Evolutionary conservation across 1,284 basidiomycete genomes (phyloP), one percentile per base, ranked within the genome.

Genomic region (Sanghuangporus baumii): DNA sequence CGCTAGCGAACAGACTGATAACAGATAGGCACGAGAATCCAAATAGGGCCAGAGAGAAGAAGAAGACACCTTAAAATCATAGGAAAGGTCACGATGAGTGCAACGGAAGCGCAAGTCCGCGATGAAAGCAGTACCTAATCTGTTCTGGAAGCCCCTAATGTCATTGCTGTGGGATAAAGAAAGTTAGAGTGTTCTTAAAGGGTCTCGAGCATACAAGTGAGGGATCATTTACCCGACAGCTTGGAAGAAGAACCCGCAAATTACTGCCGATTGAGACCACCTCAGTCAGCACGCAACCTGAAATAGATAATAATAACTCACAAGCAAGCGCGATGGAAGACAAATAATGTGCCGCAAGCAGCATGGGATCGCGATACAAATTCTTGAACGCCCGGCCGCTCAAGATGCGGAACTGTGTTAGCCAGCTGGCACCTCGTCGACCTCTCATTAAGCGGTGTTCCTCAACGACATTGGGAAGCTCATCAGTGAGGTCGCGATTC

Each of bases 321-420:
- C 91, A 70, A 16, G 94, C 96, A 54, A 97, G 82, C 5, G 81
- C 81, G 67, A 98, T 84, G 0, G 94, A 88, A 14, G 93, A 88
- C 34, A 87, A 72, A 75, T 98, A 99, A 76, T 99, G 96, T 3
- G 94, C 88, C 9, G 87, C 82, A 80, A 99, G 83, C 60, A 98
- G 76, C 62, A 95, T 89, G 0, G 96, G 96, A 71, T 99, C 95
- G 41, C 96, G 85, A 73, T 96, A 95, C 64, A 98, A 75, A 72
- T 98, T 98, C 84, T 98, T 98, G 81, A 98, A 99, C n/a, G 96
- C 95, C 63, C 96, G 76, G 23, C 95, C 94, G 70, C 93, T 96
- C 68, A 99, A 75, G 65, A 98, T 94, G 71, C 83, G 84, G 73
- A 99, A 97, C 76, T 99, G 96, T 20, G 90, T 95, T 63, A 81